Evolutionary conservation across 1,284 basidiomycete genomes (phyloP), one percentile per base, ranked within the genome.

Genomic region (Malassezia equina): DNA sequence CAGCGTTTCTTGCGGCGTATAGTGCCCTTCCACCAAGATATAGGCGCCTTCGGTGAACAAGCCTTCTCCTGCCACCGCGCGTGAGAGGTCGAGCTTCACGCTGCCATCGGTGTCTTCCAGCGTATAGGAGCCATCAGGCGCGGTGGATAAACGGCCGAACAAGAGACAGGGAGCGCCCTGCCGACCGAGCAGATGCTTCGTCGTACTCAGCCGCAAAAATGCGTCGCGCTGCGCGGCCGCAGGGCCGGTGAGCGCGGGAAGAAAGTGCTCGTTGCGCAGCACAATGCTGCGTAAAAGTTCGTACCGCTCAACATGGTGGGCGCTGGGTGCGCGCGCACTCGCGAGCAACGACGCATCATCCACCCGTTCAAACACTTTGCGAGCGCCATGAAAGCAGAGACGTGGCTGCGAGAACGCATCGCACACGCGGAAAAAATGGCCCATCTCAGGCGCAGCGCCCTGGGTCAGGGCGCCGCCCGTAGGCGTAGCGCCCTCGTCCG

Each of bases 41-140:
- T 95, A 86, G 58, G 86, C 89, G 0, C 94, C 94, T 75, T 98
- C 91, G 0, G 91, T 95, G 70, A 96, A 98, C 13, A 99, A 76
- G 0, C 94, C 94, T 73, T 95, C 91, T 41, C 90, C 90, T 5
- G 93, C 91, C 58, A 61, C 55, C 21, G 93, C 81, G 65, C 86
- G 84, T 4, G 85, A 83, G 66, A 96, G 85, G 73, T 98, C 90
- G 27, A 99, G 79, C 48, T 84, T 84, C 0, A 98, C 91, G 21
- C 79, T 79, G 3, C 93, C 94, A 65, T 99, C 94, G 15, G 86
- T 80, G 73, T 99, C 94, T 76, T 98, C 94, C 6, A 99, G 78
- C 67, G 85, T 90, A 44, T 95, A 77, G 62, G 83, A 84, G 0
- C 91, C 91, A 75, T 94, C 88, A 65, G 90, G 88, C 52, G 86